Evolutionary conservation across 192 early-diverging fungal species (phyloP).

Genomic region (Paraglomus occultum): DNA sequence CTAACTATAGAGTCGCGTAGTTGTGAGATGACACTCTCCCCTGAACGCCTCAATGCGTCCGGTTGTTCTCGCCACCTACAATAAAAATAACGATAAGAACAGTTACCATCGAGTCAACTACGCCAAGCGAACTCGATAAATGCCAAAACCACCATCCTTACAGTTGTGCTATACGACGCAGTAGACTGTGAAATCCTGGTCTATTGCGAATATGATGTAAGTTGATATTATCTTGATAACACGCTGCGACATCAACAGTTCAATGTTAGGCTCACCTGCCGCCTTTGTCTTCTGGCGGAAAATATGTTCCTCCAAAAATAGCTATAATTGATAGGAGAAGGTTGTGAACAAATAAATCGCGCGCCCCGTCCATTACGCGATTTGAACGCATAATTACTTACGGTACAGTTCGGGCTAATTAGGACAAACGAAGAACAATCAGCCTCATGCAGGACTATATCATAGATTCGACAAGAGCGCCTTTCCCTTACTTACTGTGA

Average conservation of each 20-base stretch:
- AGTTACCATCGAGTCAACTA: too few species aligned
- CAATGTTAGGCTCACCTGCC: conserved; percentile 28
- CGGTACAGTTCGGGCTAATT: conserved; percentile 32
- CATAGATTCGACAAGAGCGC: too few species aligned
- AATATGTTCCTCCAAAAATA: conserved; percentile 48
- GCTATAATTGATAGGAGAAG: conserved; percentile 15
- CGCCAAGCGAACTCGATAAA: not conserved
- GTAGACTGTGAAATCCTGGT: conserved; percentile 40
- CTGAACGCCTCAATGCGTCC: conserved; percentile 35
- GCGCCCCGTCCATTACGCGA: too few species aligned
- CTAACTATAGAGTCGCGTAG: conserved; percentile 30
- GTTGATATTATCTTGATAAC: not conserved
- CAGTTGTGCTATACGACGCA: conserved; percentile 33
- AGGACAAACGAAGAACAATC: not conserved
- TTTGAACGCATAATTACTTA: conserved; percentile 31
- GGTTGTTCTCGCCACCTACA: conserved; percentile 44
- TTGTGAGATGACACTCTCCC: conserved; percentile 40
- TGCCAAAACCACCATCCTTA: not conserved
- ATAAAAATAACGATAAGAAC: too few species aligned
- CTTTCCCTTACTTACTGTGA: conserved; percentile 57
- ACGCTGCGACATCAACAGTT: not conserved
- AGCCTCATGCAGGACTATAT: too few species aligned
- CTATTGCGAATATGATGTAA: conserved; percentile 5
- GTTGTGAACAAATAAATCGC: conserved; percentile 1
- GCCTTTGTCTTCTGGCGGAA: conserved; percentile 39